Evolutionary conservation across 2,329 filamentous ascomycete species (phyloP).

Genomic region (Diaporthe sp.): DNA sequence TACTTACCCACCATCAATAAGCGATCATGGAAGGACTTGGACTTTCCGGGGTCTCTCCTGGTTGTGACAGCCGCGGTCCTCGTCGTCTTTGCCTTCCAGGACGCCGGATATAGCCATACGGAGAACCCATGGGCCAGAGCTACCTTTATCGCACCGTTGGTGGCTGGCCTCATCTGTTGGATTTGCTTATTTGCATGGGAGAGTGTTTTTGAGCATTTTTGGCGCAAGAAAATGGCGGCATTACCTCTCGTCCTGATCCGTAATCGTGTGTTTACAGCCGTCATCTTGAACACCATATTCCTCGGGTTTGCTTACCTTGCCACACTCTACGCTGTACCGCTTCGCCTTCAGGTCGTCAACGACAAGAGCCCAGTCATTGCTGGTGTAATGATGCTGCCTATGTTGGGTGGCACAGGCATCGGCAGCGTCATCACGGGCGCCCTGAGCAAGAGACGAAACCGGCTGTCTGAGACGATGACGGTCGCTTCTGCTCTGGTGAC

Average conservation of each 20-base stretch:
- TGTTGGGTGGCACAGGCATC: slow-evolving; percentile 63
- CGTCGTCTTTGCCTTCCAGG: slow-evolving; percentile 71
- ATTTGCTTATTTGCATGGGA: slow-evolving; percentile 58
- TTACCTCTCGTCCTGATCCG: slow-evolving; percentile 64
- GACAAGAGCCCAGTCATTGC: slow-evolving; percentile 60
- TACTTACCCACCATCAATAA: slow-evolving; percentile 55
- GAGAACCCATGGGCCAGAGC: slow-evolving; percentile 57
- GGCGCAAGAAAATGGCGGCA: slow-evolving; percentile 54
- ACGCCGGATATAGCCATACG: slow-evolving; percentile 53
- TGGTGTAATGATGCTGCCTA: slow-evolving; percentile 67
- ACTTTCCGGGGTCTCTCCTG: slow-evolving; percentile 67
- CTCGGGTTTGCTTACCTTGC: slow-evolving; percentile 66
- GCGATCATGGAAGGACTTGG: slow-evolving; percentile 64
- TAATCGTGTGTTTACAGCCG: slow-evolving; percentile 60
- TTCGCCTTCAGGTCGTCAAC: slow-evolving; percentile 65
- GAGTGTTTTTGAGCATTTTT: slow-evolving; percentile 48
- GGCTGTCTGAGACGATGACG: slow-evolving; percentile 59
- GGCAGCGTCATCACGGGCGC: slow-evolving; percentile 60
- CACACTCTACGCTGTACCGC: slow-evolving; percentile 63
- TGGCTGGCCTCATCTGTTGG: slow-evolving; percentile 54
- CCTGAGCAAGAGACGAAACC: slow-evolving; percentile 58
- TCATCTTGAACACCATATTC: slow-evolving; percentile 61
- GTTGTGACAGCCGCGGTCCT: slow-evolving; percentile 67
- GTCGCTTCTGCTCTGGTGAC: slow-evolving; percentile 58
- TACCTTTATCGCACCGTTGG: slow-evolving; percentile 59